Evolutionary conservation across 1,284 basidiomycete genomes (phyloP).

Genomic region (Papiliotrema laurentii): DNA sequence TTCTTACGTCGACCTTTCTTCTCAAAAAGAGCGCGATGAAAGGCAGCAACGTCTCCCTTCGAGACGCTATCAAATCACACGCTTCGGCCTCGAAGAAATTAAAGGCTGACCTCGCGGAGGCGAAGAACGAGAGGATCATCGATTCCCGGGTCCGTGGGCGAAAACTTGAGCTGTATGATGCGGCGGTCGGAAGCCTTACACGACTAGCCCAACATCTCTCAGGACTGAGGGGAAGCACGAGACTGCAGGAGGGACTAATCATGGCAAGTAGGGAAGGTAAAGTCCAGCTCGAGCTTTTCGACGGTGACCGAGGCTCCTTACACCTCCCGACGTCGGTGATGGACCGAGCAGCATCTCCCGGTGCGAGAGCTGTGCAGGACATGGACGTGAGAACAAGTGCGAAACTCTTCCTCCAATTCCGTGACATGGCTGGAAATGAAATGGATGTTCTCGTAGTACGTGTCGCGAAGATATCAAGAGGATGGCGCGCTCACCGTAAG

Average conservation of each 20-base stretch:
- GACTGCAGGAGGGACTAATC: constrained; percentile 73
- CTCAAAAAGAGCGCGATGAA: constrained; percentile 54
- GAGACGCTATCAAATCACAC: constrained; percentile 71
- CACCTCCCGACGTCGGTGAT: constrained; percentile 15
- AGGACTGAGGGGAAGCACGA: constrained; percentile 74
- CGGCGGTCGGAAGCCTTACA: constrained; percentile 75
- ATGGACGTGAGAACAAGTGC: constrained; percentile 62
- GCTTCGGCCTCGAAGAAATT: constrained; percentile 81
- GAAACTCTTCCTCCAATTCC: constrained; percentile 71
- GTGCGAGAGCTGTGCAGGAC: constrained; percentile 25
- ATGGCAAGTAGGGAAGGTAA: constrained; percentile 60
- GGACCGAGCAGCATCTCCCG: constrained; percentile 50
- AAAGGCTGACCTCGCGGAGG: constrained; percentile 75
- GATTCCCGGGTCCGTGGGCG: constrained; percentile 50
- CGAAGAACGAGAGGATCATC: constrained; percentile 72
- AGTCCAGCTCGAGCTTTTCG: constrained; percentile 43
- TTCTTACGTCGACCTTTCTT: constrained; percentile 77
- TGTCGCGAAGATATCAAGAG: constrained; percentile 5
- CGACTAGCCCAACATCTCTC: constrained; percentile 85
- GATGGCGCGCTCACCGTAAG: constrained; percentile 11
- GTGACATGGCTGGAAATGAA: constrained; percentile 76
- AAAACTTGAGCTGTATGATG: constrained; percentile 65
- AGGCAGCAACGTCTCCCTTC: constrained; percentile 55
- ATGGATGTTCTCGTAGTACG: constrained; percentile 70
- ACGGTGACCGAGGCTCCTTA: neutral